Evolutionary conservation across 225 moss, liverwort and hornwort genomes (phyloP), one percentile per base, ranked within the genome.

Genomic region (Neckera pumila): DNA sequence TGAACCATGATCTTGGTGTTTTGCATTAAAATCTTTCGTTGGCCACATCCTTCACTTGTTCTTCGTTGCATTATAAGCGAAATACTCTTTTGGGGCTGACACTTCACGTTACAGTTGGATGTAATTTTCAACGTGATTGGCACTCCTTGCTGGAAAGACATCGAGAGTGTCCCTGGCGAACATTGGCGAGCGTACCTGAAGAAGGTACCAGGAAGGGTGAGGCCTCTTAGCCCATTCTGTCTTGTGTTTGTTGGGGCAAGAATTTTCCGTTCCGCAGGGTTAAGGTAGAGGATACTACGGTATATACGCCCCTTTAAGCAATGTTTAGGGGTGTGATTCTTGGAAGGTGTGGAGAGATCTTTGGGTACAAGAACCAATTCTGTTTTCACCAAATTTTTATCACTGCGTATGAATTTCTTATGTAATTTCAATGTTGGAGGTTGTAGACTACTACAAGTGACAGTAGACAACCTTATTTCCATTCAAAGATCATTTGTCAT

Each of bases 61-160:
- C 47, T 80, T 49, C 45, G 59, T 75, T 84, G 47, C 63, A 49
- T 61, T 81, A 42, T 27, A 66, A 58, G 67, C 16, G 19, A 63
- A 86, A 67, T 57, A 33, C 38, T 82, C 43, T 62, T 85, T 63
- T 54, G 64, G 38, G 83, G 64, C 91, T 89, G 69, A 88, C 77
- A 75, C 79, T 67, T 66, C 38, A 30, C 69, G 74, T 53, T 93
- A 87, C 96, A 98, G 98, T 84, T 97, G 87, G 96, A 98, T 84
- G 98, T 97, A 70, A 98, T 97, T 79, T 98, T 98, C 87, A 91
- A 98, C 88, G 98, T 98, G 34, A 96, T 97, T 71, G 98, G 98
- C 38, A 96, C 98, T 54, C 97, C 97, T 79, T 98, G 96, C 88
- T 98, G 98, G 98, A 98, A 96, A 91, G 97, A 96, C 75, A 97